Evolutionary conservation across 2,329 filamentous ascomycete genomes (phyloP).

Genomic region (Scedosporium apiospermum): DNA sequence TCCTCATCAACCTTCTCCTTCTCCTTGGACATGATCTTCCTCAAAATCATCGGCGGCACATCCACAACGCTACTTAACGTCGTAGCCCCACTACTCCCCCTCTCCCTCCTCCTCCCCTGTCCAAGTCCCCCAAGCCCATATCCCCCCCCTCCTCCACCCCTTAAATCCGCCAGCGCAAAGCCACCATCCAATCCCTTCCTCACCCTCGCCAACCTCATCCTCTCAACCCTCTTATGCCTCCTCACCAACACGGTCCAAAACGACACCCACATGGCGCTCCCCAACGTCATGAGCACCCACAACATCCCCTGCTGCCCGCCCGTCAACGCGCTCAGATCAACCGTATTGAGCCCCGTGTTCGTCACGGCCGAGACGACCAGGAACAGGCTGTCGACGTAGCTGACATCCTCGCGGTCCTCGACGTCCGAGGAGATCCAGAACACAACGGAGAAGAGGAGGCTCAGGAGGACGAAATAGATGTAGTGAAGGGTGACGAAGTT

Average conservation of each 20-base stretch:
- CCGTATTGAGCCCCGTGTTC: conserved; percentile 57
- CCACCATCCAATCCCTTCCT: conserved; percentile 6
- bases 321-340: conserved; percentile 53
- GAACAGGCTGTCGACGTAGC: conserved; percentile 58
- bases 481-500: conserved; percentile 61
- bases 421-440: conserved; percentile 51
- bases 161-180: not conserved
- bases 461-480: conserved; percentile 51
- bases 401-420: conserved; percentile 30
- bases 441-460: conserved; percentile 46
- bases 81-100: not conserved
- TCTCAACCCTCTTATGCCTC: conserved; percentile 40
- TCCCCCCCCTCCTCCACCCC: not conserved
- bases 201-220: conserved; percentile 22
- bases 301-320: conserved; percentile 60
- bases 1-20: conserved; percentile 3
- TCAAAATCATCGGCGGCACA: not conserved
- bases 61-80: not conserved
- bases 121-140: not conserved
- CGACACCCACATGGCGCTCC: conserved; percentile 58
- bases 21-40: not conserved
- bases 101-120: conserved; percentile 10
- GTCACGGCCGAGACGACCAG: conserved; percentile 58
- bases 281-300: conserved; percentile 55
- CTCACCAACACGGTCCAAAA: conserved; percentile 53